Evolutionary conservation across 257 asterid species (phyloP).

Genomic region (Salvia hispanica): DNA sequence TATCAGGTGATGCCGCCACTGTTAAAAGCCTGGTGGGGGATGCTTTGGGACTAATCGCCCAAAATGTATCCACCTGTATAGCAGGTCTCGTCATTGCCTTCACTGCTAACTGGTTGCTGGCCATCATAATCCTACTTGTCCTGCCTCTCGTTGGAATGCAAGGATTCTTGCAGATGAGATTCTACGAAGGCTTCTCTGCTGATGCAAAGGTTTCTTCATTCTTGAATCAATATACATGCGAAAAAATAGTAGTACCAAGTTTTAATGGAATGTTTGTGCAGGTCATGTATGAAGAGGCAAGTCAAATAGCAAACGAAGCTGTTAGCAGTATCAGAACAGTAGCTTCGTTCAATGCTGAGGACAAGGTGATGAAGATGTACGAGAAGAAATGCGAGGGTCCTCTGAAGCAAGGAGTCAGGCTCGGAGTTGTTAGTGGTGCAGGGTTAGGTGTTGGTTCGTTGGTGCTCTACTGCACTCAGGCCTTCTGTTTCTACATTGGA

Average conservation of each 20-base stretch:
- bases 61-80: constrained; percentile 58
- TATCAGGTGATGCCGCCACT: constrained; percentile 74
- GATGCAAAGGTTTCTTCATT: constrained; percentile 65
- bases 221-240: too few relatives aligned
- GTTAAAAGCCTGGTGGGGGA: constrained; percentile 76
- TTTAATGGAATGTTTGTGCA: constrained; percentile 16
- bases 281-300: constrained; percentile 88
- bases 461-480: constrained; percentile 49
- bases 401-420: constrained; percentile 53
- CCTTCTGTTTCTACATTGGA: constrained; percentile 76
- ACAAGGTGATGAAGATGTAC: constrained; percentile 61
- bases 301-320: constrained; percentile 86
- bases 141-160: constrained; percentile 72
- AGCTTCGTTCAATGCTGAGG: constrained; percentile 79
- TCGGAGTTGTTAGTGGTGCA: constrained; percentile 64
- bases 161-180: constrained; percentile 66
- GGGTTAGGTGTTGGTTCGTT: constrained; percentile 55
- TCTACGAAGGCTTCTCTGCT: constrained; percentile 56
- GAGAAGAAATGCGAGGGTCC: constrained; percentile 67
- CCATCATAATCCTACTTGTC: constrained; percentile 49
- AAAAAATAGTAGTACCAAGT: too few relatives aligned
- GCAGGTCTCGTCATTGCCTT: constrained; percentile 70
- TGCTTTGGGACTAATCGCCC: constrained; percentile 72
- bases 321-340: constrained; percentile 84
- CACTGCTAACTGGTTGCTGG: constrained; percentile 74